Base-by-base conservation (phyloP, 1,139 yeast species). In the Blastobotrys elegans region DNA sequence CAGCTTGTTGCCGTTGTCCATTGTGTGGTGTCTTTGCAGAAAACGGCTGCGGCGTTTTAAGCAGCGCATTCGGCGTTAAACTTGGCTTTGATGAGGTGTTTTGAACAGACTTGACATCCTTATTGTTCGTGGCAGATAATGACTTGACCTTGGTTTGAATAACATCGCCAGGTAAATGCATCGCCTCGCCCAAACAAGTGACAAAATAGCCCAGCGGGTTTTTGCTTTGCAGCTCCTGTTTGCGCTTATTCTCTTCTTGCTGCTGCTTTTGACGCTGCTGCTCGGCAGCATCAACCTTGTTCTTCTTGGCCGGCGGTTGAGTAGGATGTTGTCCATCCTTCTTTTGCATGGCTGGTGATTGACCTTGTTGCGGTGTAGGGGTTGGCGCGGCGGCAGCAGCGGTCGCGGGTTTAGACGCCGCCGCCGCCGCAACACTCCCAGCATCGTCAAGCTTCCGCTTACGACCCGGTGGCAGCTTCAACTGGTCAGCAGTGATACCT, bases 201-300 rank as follows among this genome's bases (percentile, higher is more conserved):
- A 62, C 46, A 43, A 62, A 62, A 47, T 52, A 60, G 1, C 57
- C 58, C 41, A 60, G 43, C 2, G 66, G 65, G 39, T 62, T 57
- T 2, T 55, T 45, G 33, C 54, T 51, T 2, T 62, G 57, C 43
- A 61, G 50, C 48, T 56, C 62, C 42, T 52, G 52, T 51, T 56
- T 59, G 44, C 49, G 53, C 41, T 56, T 59, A 34, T 55, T 43
- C 20, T 45, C 51, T 39, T 54, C 56, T 22, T 50, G 37, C 18
- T 51, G 32, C 29, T 46, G 49, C 50, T 50, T 52, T 34, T 54
- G 59, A 34, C 52, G 47, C 38, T 46, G 50, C 38, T 48, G 51
- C 36, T 46, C 58, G n/a, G 51, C 44, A 22, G 50, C 52, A 33
- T 61, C 63, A 13, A 53, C 39, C 51, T 57, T 60, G 39, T 56